Conservation (phyloP, 176 grass and related monocot species). For the Lolium perenne region DNA sequence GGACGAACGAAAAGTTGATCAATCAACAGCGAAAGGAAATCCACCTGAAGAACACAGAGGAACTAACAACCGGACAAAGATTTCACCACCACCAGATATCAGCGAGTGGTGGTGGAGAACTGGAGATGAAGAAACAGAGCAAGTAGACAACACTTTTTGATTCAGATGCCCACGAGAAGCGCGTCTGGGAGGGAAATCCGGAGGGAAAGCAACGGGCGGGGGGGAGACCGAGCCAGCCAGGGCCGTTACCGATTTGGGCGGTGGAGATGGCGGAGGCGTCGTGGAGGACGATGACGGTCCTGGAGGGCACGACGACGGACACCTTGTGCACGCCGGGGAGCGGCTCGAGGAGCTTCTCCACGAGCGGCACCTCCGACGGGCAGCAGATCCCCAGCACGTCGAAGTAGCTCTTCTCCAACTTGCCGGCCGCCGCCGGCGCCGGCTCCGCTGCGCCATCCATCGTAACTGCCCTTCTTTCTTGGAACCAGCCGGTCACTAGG, state of each 20-base stretch:
- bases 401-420: conserved; percentile 87
- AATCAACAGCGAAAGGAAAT: not conserved
- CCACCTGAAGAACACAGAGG: not conserved
- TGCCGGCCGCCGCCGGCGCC: not conserved
- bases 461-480: not conserved
- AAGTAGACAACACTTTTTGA: not conserved
- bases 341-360: conserved; percentile 74
- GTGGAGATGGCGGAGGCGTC: conserved; percentile 56
- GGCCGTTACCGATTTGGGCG: conserved; percentile 68
- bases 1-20: not conserved
- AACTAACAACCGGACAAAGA: not conserved
- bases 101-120: not conserved
- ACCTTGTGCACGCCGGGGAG: conserved; percentile 70
- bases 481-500: not conserved
- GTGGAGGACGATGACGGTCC: conserved; percentile 90
- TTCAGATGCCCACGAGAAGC: not conserved
- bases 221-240: too few relatives aligned
- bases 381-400: conserved; percentile 97
- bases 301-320: conserved; percentile 84
- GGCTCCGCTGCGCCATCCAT: conserved; percentile 32
- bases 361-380: conserved; percentile 79
- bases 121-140: not conserved
- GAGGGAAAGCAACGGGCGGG: not conserved
- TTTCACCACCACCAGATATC: not conserved
- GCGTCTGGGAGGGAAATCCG: not conserved